Conservation (phyloP, 2,329 filamentous ascomycete genomes). For the Botrytis tulipae region DNA sequence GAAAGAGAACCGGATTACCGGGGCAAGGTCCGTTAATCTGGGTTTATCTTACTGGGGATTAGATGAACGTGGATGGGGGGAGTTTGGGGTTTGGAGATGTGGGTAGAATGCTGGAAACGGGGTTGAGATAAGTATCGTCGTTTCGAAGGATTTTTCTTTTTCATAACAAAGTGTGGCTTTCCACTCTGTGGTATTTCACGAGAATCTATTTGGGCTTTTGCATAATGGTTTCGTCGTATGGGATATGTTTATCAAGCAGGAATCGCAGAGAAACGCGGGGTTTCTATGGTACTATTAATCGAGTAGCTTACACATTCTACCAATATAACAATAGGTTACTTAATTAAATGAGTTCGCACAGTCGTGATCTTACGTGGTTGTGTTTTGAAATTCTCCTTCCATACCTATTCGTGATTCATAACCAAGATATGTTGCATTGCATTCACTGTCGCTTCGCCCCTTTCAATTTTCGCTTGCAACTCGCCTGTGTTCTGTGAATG, state of each 20-base stretch:
- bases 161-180: background rate
- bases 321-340: background rate
- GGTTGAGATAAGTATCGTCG: background rate
- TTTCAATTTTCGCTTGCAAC: background rate
- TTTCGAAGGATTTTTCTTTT: background rate
- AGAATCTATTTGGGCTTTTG: background rate
- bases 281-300: background rate
- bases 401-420: background rate
- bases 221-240: background rate
- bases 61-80: background rate
- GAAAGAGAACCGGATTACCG: slow-evolving; percentile 44
- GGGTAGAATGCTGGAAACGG: too few relatives aligned
- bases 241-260: background rate
- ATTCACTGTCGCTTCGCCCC: background rate
- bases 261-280: background rate
- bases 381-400: background rate
- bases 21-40: slow-evolving; percentile 57
- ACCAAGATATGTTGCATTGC: background rate
- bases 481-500: background rate
- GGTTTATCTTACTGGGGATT: slow-evolving; percentile 55
- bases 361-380: background rate
- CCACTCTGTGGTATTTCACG: background rate
- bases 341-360: background rate
- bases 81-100: background rate
- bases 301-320: background rate